These are phyloP conservation scores for Cystobasidiopsis lactophilus DNA, from an alignment of 768 basidiomycete species.

Conservation along the genomic window DNA sequence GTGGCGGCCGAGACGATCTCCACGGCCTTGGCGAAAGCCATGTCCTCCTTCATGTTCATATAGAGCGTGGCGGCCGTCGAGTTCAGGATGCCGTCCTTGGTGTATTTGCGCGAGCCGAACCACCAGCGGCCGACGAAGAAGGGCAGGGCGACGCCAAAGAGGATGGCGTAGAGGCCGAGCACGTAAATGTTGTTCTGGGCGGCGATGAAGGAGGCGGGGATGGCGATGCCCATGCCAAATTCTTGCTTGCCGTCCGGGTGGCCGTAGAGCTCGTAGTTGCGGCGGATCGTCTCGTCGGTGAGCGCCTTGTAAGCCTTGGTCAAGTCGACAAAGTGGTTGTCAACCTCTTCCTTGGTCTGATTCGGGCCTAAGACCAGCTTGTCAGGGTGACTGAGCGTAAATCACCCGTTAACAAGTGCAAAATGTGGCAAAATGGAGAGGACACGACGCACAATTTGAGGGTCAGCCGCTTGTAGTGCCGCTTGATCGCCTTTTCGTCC, in stretches of 20 bases:
- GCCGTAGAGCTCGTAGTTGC: conserved; percentile 70
- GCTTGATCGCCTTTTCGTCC: conserved; percentile 79
- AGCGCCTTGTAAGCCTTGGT: conserved; percentile 98
- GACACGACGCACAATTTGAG: conserved; percentile 43
- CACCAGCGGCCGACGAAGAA: conserved; percentile 78
- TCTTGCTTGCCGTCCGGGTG: conserved; percentile 96
- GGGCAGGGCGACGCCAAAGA: conserved; percentile 75
- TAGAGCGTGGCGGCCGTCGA: conserved; percentile 69
- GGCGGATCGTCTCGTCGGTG: conserved; percentile 75
- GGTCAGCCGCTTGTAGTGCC: conserved; percentile 79
- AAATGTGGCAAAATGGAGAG: not conserved
- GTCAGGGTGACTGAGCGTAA: conserved; percentile 64
- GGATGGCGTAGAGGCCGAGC: conserved; percentile 57
- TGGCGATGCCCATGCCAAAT: conserved; percentile 76
- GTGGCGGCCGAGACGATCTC: conserved; percentile 36
- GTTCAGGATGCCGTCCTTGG: conserved; percentile 73
- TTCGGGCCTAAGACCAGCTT: conserved; percentile 68
- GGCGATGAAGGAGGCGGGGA: conserved; percentile 83
- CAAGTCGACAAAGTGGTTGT: conserved; percentile 65
- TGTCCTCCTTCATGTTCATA: conserved; percentile 60
- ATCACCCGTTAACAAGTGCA: too few species aligned
- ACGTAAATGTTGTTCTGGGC: conserved; percentile 80
- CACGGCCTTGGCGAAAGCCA: conserved; percentile 47
- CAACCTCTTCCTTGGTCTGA: conserved; percentile 65
- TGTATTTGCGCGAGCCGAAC: conserved; percentile 73